Percentiles rank a stretch among this genome's conserved stretches.
phyloP scores from a whole-genome alignment of 805 yeast species.

The Maudiozyma serrabonitensis region DNA sequence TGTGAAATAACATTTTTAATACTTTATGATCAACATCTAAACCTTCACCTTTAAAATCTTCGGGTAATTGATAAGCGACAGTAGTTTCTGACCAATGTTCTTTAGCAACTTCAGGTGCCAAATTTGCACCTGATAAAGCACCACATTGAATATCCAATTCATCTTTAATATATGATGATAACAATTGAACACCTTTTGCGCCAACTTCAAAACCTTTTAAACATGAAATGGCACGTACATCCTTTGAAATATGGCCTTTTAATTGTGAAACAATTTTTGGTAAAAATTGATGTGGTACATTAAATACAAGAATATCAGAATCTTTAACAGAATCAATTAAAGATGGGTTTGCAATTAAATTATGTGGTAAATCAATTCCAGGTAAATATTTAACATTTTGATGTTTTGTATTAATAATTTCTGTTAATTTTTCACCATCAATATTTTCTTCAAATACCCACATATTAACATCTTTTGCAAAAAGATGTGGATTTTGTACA shows the following conservation, averaged over 20 bases:
- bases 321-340: constrained; percentile 63
- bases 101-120: constrained; percentile 94
- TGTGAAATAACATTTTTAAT: constrained; percentile 80
- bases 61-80: constrained; percentile 76
- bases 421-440: constrained; percentile 73
- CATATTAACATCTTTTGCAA: constrained; percentile 73
- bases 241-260: constrained; percentile 60
- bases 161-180: constrained; percentile 71
- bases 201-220: constrained; percentile 90
- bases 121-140: constrained; percentile 92
- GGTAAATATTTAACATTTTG: constrained; percentile 94
- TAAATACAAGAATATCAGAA: constrained; percentile 83
- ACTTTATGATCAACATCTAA: constrained; percentile 54
- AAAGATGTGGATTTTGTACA: constrained; percentile 60
- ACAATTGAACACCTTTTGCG: constrained; percentile 72
- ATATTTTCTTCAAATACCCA: constrained; percentile 91
- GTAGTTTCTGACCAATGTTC: constrained; percentile 97
- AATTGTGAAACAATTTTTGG: constrained; percentile 66
- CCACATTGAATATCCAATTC: constrained; percentile 86
- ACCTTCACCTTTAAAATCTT: constrained; percentile 40
- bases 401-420: constrained; percentile 80
- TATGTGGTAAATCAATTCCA: constrained; percentile 69
- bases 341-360: constrained; percentile 81
- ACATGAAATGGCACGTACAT: constrained; percentile 85
- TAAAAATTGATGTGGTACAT: constrained; percentile 95